Conservation (phyloP, 441 rosid genomes). For the Gossypium lobatum region DNA sequence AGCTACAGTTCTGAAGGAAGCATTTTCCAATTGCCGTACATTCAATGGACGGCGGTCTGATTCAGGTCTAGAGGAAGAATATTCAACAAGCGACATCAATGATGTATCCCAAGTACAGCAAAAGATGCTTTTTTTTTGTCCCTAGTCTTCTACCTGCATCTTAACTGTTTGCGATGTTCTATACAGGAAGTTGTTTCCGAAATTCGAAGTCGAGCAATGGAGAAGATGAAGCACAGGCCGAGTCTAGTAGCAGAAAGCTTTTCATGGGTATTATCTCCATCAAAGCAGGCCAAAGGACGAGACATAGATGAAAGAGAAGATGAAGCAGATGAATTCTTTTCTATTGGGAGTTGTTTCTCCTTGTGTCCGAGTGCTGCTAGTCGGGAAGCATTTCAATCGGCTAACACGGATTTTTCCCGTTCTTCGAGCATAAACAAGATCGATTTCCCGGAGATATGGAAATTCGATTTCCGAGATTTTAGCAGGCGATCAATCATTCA, state of each 20-base stretch:
- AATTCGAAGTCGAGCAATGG: slow-evolving; percentile 59
- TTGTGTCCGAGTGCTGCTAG: slow-evolving; percentile 50
- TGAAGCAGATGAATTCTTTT: slow-evolving; percentile 45
- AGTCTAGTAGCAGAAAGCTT: slow-evolving; percentile 37
- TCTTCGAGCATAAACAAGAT: slow-evolving; percentile 49
- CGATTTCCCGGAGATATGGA: slow-evolving; percentile 27
- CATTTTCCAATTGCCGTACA: slow-evolving; percentile 46
- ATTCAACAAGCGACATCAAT: slow-evolving; percentile 29
- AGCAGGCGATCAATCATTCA: slow-evolving; percentile 46
- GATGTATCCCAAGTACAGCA: slow-evolving; percentile 56
- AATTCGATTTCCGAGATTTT: slow-evolving; percentile 26
- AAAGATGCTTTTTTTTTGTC: not conserved
- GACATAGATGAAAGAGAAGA: slow-evolving; percentile 25
- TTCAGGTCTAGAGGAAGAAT: slow-evolving; percentile 40
- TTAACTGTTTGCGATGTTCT: slow-evolving; percentile 3
- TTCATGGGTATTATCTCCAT: slow-evolving; percentile 41
- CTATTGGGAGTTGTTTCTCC: slow-evolving; percentile 66
- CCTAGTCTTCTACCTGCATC: not conserved
- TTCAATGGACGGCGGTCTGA: slow-evolving; percentile 34
- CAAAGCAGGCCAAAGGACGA: slow-evolving; percentile 14
- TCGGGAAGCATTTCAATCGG: slow-evolving; percentile 51
- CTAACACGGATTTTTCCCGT: slow-evolving; percentile 48
- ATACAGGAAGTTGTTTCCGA: slow-evolving; percentile 58
- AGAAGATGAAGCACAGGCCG: slow-evolving; percentile 53
- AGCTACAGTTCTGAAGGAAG: slow-evolving; percentile 47